Evolutionary conservation across 192 early-diverging fungal species (phyloP).

Genomic region (Linnemannia exigua): DNA sequence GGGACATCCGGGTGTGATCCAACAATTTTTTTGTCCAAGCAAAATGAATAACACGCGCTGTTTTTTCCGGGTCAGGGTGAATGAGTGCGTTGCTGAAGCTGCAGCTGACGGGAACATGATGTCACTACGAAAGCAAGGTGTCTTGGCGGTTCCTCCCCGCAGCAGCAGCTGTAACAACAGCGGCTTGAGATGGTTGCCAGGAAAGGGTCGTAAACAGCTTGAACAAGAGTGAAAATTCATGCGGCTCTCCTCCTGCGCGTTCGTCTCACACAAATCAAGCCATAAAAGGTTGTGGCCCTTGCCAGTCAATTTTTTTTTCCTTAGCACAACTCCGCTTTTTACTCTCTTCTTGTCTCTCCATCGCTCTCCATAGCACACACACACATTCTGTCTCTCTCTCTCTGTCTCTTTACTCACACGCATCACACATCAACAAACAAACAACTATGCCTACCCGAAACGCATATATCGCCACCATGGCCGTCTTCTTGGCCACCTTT

Average conservation of each 20-base stretch:
- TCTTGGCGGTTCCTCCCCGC: neutral
- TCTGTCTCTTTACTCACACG: too few species aligned
- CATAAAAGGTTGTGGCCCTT: neutral
- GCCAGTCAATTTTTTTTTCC: neutral
- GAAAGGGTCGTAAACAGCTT: neutral
- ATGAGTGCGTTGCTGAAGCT: too few species aligned
- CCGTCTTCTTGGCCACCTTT: slow-evolving; percentile 34
- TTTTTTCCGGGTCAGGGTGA: neutral
- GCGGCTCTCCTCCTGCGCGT: neutral
- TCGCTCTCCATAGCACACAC: neutral
- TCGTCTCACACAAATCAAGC: neutral
- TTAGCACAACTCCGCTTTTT: neutral
- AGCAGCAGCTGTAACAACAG: neutral
- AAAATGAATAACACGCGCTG: neutral
- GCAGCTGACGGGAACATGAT: neutral
- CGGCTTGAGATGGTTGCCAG: neutral
- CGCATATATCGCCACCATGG: slow-evolving; percentile 44
- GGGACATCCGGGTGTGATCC: neutral
- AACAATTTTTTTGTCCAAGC: neutral
- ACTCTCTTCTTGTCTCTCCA: neutral
- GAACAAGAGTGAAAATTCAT: neutral
- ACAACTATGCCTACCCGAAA: slow-evolving; percentile 45
- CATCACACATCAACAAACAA: neutral
- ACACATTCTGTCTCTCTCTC: neutral
- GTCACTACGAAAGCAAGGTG: neutral